These are phyloP conservation scores for Podospora anserina DNA, from an alignment of 495 filamentous ascomycete species.

Conservation along the genomic window DNA sequence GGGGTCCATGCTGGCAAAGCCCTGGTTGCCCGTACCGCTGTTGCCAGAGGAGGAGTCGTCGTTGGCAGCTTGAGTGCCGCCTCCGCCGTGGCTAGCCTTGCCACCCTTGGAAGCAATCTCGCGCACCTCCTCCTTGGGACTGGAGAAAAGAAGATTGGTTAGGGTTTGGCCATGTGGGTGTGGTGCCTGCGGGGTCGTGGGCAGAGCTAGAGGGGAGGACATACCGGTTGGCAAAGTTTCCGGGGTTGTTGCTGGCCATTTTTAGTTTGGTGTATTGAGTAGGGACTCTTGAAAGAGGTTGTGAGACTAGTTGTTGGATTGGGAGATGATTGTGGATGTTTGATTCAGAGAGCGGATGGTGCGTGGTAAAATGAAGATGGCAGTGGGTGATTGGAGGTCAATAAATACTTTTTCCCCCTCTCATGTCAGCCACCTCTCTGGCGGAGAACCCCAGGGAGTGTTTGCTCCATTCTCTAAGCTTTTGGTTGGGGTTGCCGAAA, in stretches of 20 bases:
- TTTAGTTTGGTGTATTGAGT: not conserved
- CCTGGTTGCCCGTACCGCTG: constrained; percentile 7
- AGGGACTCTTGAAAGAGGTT: not conserved
- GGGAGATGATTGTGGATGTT: not conserved
- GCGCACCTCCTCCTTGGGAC: constrained; percentile 53
- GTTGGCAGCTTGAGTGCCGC: constrained; percentile 22
- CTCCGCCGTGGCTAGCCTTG: constrained; percentile 39
- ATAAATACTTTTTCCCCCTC: not conserved
- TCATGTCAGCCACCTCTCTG: not conserved
- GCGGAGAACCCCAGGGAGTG: not conserved
- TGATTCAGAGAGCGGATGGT: not conserved
- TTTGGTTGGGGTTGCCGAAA: not conserved
- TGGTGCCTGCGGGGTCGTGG: not conserved
- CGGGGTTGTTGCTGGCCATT: constrained; percentile 49
- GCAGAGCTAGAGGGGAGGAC: not conserved
- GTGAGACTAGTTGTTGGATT: not conserved
- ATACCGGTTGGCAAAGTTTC: constrained; percentile 61
- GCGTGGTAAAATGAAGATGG: not conserved
- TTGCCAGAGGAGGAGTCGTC: constrained; percentile 1
- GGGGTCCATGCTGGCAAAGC: constrained; percentile 36
- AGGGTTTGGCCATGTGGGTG: not conserved
- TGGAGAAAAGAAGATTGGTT: constrained; percentile 7
- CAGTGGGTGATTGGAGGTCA: not conserved
- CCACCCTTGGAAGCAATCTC: constrained; percentile 52
- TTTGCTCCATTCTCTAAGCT: not conserved